Percentiles rank a stretch among this genome's conserved stretches.
These are phyloP conservation scores for Bipolaris zeicola DNA, from an alignment of 2,329 filamentous ascomycete species.

Conservation along the genomic window DNA sequence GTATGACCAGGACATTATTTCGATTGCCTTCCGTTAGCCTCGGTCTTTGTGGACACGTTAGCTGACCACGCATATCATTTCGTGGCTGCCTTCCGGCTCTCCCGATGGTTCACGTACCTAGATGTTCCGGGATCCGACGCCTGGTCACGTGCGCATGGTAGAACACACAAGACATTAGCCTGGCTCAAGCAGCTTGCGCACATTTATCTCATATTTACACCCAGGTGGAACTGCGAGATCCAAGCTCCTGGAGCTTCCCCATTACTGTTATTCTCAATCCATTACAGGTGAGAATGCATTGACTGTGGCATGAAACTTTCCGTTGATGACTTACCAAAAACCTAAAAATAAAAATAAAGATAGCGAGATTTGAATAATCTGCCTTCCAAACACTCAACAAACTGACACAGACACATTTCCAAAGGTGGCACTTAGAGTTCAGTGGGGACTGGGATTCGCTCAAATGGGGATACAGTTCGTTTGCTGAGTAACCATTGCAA, in stretches of 20 bases:
- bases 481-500: no score
- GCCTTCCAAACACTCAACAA: background rate
- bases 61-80: background rate
- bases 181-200: background rate
- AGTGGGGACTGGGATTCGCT: no score
- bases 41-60: background rate
- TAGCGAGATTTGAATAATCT: background rate
- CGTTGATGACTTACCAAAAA: background rate
- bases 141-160: background rate
- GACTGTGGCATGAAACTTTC: background rate
- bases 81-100: conserved; percentile 1
- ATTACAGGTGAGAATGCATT: background rate
- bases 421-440: background rate
- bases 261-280: no score
- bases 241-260: background rate
- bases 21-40: background rate
- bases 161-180: background rate
- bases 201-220: background rate
- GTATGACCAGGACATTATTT: background rate
- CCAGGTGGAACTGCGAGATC: background rate
- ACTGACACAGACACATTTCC: background rate
- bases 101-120: background rate
- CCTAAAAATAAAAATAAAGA: background rate
- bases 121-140: background rate
- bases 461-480: no score